phyloP scores from a whole-genome alignment of 2,329 filamentous ascomycete genomes.

The Sclerotinia trifoliorum region DNA sequence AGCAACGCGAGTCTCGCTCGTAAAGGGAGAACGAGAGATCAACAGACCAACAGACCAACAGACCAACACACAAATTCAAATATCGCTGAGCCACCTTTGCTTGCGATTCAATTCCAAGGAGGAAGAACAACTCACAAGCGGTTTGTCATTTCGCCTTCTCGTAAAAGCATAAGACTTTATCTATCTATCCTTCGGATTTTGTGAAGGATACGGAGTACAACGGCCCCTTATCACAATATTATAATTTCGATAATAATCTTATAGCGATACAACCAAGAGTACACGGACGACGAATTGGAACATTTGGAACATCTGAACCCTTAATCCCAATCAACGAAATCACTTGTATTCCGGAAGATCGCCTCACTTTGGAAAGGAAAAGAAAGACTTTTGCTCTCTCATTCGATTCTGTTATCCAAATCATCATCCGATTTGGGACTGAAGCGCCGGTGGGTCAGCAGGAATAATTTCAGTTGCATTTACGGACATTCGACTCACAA shows the following conservation, averaged over 20 bases:
- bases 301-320: conserved; percentile 1
- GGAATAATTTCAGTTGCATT: neutral
- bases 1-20: no score
- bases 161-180: neutral
- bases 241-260: conserved; percentile 3
- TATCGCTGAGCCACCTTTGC: neutral
- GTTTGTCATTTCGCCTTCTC: neutral
- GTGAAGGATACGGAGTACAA: neutral
- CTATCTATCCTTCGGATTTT: neutral
- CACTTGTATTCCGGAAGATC: neutral
- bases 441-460: neutral
- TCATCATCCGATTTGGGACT: neutral
- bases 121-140: neutral
- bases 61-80: neutral
- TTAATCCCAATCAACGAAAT: conserved; percentile 13
- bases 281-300: conserved; percentile 1
- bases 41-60: neutral
- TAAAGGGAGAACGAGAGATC: no score
- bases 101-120: neutral
- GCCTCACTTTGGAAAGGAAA: neutral
- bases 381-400: neutral
- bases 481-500: neutral
- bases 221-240: neutral
- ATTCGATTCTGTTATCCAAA: neutral
- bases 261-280: neutral